A percentile compares a stretch with the other conserved stretches of the same genome.
Conservation (phyloP, 2,329 filamentous ascomycete genomes). For the Pseudocercospora ulei region DNA sequence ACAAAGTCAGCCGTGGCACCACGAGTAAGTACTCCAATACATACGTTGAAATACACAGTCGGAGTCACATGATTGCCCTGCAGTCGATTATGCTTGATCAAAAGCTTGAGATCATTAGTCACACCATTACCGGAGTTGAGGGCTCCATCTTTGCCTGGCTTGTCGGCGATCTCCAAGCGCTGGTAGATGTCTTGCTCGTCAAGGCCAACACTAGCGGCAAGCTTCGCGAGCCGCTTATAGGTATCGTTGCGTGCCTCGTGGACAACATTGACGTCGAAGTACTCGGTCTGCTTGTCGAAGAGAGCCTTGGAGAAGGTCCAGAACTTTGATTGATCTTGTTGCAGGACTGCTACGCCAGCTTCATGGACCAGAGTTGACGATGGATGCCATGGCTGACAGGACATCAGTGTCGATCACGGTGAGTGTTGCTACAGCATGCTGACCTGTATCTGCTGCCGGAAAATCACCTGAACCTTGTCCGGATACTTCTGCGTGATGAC, state of each 20-base stretch:
- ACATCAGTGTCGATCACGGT: not conserved
- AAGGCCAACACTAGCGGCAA: conserved; percentile 61
- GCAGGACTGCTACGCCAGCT: conserved; percentile 70
- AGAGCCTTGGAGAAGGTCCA: conserved; percentile 66
- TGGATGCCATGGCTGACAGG: conserved; percentile 57
- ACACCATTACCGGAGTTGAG: conserved; percentile 73
- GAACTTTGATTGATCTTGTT: conserved; percentile 57
- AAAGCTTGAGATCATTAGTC: conserved; percentile 73
- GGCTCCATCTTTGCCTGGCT: conserved; percentile 55
- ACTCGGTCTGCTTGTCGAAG: conserved; percentile 60
- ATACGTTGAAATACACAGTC: conserved; percentile 72
- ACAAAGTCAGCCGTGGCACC: conserved; percentile 15
- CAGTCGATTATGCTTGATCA: conserved; percentile 53
- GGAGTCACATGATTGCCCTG: conserved; percentile 83
- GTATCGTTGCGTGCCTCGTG: conserved; percentile 76
- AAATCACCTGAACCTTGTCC: conserved; percentile 60
- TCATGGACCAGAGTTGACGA: conserved; percentile 63
- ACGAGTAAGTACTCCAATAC: not conserved
- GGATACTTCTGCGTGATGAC: conserved; percentile 53
- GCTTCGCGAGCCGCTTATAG: conserved; percentile 64
- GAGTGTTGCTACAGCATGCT: too few species aligned
- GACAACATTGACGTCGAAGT: conserved; percentile 76
- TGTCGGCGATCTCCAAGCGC: conserved; percentile 59
- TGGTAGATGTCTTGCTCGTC: conserved; percentile 60
- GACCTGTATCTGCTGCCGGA: conserved; percentile 85